phyloP scores from a whole-genome alignment of 495 filamentous ascomycete genomes.

The Pyronema domesticum region DNA sequence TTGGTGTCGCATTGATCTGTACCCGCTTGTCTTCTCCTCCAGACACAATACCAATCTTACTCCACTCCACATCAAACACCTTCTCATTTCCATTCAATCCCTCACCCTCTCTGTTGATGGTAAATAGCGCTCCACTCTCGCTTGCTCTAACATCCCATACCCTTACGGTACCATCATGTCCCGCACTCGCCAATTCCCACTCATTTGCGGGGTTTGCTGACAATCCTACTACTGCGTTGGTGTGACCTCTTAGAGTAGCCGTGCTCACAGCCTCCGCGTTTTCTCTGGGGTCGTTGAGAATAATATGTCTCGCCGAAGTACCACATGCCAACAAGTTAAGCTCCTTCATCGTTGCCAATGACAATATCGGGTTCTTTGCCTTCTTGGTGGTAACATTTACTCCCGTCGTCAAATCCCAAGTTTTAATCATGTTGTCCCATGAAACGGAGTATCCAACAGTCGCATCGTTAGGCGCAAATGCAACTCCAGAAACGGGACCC shows the following conservation, averaged over 20 bases:
- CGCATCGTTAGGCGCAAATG: conserved; percentile 67
- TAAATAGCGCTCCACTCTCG: conserved; percentile 65
- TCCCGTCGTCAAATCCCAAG: conserved; percentile 73
- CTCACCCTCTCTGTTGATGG: conserved; percentile 51
- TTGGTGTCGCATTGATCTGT: conserved; percentile 50
- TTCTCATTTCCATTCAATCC: conserved; percentile 34
- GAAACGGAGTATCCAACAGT: conserved; percentile 80
- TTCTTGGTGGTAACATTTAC: conserved; percentile 58
- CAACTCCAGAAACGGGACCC: conserved; percentile 49
- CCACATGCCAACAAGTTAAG: conserved; percentile 65
- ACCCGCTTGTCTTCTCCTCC: conserved; percentile 82
- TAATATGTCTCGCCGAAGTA: conserved; percentile 70
- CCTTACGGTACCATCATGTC: conserved; percentile 75
- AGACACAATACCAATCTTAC: conserved; percentile 69
- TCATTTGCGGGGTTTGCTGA: conserved; percentile 52
- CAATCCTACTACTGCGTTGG: conserved; percentile 60
- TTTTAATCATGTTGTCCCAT: conserved; percentile 75
- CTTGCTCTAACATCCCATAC: conserved; percentile 77
- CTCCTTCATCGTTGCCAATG: conserved; percentile 45
- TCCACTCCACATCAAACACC: conserved; percentile 81
- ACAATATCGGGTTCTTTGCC: conserved; percentile 63
- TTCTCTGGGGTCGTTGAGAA: conserved; percentile 70
- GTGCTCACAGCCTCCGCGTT: conserved; percentile 53
- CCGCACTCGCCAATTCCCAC: conserved; percentile 63
- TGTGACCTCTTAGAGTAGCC: conserved; percentile 79